Conservation (phyloP, 2,329 filamentous ascomycete genomes). For the Coniochaeta sp. region DNA sequence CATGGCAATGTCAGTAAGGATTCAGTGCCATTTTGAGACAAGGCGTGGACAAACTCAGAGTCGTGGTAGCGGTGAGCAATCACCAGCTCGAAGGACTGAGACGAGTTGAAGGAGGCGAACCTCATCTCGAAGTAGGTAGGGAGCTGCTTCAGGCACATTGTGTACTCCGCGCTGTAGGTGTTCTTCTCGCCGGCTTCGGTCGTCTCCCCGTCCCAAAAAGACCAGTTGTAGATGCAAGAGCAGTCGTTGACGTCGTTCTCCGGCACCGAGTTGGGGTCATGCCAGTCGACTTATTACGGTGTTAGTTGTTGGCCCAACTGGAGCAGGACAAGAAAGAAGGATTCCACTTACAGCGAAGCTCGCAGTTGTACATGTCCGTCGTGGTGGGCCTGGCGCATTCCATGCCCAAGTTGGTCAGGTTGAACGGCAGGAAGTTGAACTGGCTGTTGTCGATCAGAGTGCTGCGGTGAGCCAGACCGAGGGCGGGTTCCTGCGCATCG, state of each 20-base stretch:
- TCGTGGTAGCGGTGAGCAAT: conserved; percentile 19
- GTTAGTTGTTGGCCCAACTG: no score
- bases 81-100: conserved; percentile 16
- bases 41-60: conserved; percentile 10
- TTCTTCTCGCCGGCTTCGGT: conserved; percentile 3
- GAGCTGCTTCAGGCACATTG: neutral
- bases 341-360: conserved; percentile 13
- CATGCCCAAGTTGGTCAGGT: conserved; percentile 15
- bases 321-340: neutral
- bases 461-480: neutral
- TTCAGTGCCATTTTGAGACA: no score
- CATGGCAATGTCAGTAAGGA: neutral
- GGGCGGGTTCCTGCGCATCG: neutral
- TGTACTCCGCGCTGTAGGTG: neutral
- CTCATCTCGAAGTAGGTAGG: conserved; percentile 15
- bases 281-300: conserved; percentile 16
- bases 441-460: conserved; percentile 7
- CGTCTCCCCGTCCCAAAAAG: conserved; percentile 17
- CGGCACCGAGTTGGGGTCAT: conserved; percentile 20
- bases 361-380: conserved; percentile 13
- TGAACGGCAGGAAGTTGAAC: conserved; percentile 17
- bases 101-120: conserved; percentile 13
- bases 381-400: conserved; percentile 12
- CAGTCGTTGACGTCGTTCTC: conserved; percentile 18
- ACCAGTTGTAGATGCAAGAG: conserved; percentile 15